phyloP scores from a whole-genome alignment of 306 rosid species.

The Carpinus fangiana region DNA sequence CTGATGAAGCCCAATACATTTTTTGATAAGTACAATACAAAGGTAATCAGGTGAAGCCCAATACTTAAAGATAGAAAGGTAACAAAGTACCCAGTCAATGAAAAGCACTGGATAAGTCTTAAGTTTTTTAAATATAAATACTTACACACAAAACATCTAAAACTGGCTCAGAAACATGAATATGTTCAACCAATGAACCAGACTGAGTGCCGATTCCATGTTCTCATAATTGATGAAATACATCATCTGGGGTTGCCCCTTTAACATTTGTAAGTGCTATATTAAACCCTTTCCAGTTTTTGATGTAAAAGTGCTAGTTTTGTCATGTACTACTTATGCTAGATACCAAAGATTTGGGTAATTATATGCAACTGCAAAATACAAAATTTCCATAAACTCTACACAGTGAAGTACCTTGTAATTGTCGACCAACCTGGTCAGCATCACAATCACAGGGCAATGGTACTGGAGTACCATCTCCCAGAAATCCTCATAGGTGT shows the following conservation, averaged over 20 bases:
- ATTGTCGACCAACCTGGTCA: constrained; percentile 79
- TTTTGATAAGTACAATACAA: too few relatives aligned
- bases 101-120: too few relatives aligned
- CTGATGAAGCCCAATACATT: too few relatives aligned
- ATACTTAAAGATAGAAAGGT: too few relatives aligned
- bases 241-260: not conserved
- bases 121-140: too few relatives aligned
- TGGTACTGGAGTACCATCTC: constrained; percentile 79
- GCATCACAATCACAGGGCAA: constrained; percentile 90
- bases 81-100: too few relatives aligned
- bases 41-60: not conserved
- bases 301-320: not conserved
- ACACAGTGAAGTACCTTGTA: constrained; percentile 51
- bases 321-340: not conserved
- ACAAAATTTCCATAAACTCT: constrained; percentile 11
- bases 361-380: not conserved
- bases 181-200: not conserved
- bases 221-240: not conserved
- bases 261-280: not conserved
- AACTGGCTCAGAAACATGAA: not conserved
- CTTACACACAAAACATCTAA: not conserved
- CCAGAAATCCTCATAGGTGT: constrained; percentile 97
- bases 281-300: not conserved
- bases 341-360: not conserved
- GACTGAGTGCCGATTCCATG: not conserved